Conservation (phyloP, 2,329 filamentous ascomycete genomes). For the Fusarium goolgardi region DNA sequence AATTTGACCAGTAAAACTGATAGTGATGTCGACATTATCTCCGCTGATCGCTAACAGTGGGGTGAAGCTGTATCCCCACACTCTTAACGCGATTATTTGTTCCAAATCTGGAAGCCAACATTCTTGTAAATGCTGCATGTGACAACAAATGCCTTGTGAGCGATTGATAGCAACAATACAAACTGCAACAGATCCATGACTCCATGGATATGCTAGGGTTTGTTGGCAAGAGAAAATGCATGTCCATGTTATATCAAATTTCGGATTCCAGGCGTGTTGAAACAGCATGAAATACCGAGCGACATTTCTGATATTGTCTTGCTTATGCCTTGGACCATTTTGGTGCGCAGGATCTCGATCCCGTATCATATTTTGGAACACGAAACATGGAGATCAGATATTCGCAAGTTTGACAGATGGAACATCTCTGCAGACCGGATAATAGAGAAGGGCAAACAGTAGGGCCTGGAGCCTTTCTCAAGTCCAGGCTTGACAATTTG, state of each 20-base stretch:
- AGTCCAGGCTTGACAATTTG: background rate
- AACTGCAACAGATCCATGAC: background rate
- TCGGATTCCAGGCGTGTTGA: background rate
- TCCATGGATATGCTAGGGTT: constrained; percentile 7
- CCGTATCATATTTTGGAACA: background rate
- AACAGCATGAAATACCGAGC: constrained; percentile 6
- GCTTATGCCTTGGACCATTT: background rate
- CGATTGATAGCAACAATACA: background rate
- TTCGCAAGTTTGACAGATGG: background rate
- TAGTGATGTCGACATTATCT: background rate
- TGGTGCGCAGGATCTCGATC: background rate
- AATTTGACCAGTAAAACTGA: background rate
- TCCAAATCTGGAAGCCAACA: constrained; percentile 2
- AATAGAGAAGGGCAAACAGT: background rate
- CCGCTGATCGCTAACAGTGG: constrained; percentile 16
- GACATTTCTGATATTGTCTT: background rate
- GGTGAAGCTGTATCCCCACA: background rate
- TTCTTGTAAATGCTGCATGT: constrained; percentile 24
- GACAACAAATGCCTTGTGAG: constrained; percentile 11
- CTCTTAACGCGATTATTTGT: background rate
- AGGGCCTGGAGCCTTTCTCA: background rate
- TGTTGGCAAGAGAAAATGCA: background rate
- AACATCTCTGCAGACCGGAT: background rate
- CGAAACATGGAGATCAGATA: background rate
- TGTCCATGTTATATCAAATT: background rate